phyloP scores from a whole-genome alignment of 768 basidiomycete genomes.

The Amanita jacksonii region DNA sequence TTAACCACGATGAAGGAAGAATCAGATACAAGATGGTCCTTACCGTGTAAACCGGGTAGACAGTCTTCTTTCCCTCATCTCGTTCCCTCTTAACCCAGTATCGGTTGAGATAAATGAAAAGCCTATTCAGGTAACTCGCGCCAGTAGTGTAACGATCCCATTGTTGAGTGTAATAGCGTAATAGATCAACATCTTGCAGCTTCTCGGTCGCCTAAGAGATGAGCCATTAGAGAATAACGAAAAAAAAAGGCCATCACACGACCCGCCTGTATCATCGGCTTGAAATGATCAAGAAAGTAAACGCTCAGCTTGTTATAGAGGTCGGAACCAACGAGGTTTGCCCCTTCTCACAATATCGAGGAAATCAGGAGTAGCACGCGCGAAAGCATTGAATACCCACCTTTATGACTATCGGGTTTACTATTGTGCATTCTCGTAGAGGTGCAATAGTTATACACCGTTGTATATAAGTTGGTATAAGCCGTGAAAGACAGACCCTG shows the following conservation, averaged over 20 bases:
- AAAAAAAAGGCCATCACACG: constrained; percentile 2
- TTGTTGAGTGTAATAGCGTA: constrained; percentile 86
- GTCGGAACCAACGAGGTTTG: constrained; percentile 96
- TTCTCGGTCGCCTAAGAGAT: constrained; percentile 59
- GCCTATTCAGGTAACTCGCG: constrained; percentile 91
- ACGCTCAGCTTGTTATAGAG: constrained; percentile 88
- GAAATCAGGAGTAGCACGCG: constrained; percentile 25
- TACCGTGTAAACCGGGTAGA: constrained; percentile 95
- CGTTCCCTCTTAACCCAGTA: constrained; percentile 99
- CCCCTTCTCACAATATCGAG: constrained; percentile 53
- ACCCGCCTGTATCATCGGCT: constrained; percentile 46
- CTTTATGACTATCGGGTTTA: constrained; percentile 52
- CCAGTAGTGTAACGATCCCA: constrained; percentile 98
- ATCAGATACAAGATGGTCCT: constrained; percentile 19
- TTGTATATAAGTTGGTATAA: constrained; percentile 81
- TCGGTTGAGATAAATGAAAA: constrained; percentile 96
- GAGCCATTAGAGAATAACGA: constrained; percentile 12
- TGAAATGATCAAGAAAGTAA: constrained; percentile 84
- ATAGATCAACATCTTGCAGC: constrained; percentile 80
- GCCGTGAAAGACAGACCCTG: constrained; percentile 61
- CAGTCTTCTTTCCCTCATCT: constrained; percentile 93
- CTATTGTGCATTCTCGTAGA: constrained; percentile 69
- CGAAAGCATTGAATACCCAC: constrained; percentile 38
- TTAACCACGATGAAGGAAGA: constrained; percentile 2
- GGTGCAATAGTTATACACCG: constrained; percentile 98